Percentiles rank a stretch among this genome's conserved stretches.
phyloP scores from a whole-genome alignment of 2,329 filamentous ascomycete genomes.

The Colletotrichum shisoi region DNA sequence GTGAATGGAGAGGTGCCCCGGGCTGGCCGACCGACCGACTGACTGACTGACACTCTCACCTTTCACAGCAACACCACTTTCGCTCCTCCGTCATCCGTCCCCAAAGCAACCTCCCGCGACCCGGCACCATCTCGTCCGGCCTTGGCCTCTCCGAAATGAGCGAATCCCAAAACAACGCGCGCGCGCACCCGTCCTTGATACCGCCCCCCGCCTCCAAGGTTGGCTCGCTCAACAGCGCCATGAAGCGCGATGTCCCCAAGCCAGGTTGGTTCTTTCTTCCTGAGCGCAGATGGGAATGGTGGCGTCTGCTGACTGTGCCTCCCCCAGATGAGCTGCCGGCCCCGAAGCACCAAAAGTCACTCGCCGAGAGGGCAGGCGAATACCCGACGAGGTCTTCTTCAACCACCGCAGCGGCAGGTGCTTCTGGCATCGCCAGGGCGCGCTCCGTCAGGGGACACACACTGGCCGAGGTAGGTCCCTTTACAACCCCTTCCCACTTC shows the following conservation, averaged over 20 bases:
- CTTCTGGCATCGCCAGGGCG: conserved; percentile 44
- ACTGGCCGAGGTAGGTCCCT: conserved; percentile 28
- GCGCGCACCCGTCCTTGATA: conserved; percentile 55
- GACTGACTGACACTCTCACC: not conserved
- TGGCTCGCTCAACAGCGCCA: conserved; percentile 40
- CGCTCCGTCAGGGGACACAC: conserved; percentile 23
- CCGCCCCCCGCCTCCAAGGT: conserved; percentile 50
- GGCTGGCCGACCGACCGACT: too few relatives aligned
- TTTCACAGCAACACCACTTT: conserved; percentile 32
- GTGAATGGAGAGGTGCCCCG: too few relatives aligned
- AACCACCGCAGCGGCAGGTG: conserved; percentile 48
- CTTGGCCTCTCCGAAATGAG: conserved; percentile 61
- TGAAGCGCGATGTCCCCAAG: conserved; percentile 62
- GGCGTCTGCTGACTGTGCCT: conserved; percentile 27
- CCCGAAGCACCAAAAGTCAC: conserved; percentile 65
- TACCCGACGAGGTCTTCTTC: conserved; percentile 53
- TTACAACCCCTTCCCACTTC: not conserved
- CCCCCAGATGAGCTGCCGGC: conserved; percentile 54
- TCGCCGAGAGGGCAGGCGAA: conserved; percentile 64
- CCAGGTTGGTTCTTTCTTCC: conserved; percentile 51
- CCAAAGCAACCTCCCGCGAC: conserved; percentile 40
- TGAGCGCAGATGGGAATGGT: not conserved
- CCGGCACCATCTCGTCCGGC: conserved; percentile 43
- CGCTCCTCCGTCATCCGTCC: conserved; percentile 43
- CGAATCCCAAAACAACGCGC: conserved; percentile 68